Base-by-base conservation (phyloP, 2,329 filamentous ascomycete species). In the Sclerotinia subarctica region DNA sequence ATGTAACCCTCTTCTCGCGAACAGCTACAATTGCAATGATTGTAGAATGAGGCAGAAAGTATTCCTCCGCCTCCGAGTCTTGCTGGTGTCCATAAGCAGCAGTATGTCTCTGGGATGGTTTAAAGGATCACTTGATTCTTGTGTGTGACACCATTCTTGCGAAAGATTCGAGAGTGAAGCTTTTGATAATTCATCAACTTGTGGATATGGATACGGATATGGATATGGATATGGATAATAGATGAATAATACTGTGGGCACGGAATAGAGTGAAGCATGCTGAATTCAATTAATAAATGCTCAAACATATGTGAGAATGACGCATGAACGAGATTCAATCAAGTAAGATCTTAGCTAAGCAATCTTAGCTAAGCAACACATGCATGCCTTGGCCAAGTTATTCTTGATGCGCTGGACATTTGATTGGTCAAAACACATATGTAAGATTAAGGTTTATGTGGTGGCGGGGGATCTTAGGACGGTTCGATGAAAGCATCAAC, bases 41-140 rank as follows among this genome's bases (percentile, higher is more conserved):
- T 15, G 83, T 79, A 64, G 64, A 83, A 83, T 13, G 83, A 81
- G 72, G 85, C 75, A 11, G 80, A 80, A 58, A 81, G 73, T 72
- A 84, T 80, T 4, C 83, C 82, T 0, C 81, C 81, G 19, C 80
- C 81, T 0, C 82, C 83, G 0, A 82, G 68, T 0, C 83, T 83
- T 70, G 84, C 83, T 5, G 85, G 69, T 7, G 4, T 5, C 24
- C 47, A 11, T 24, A 51, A 2, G 4, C 47, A 51, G 47, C 21
- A 51, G 10, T 13, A 5, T 24, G 24, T 21, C 47, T 24, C 24
- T 49, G 46, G 8, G n/a, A 19, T 51, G 35, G 35, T 13, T 10
- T 35, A 35, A 35, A 35, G 35, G 10, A 35, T 10, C 35, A 35
- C 35, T 35, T 42, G 38, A 13, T 13, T 42, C 15, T 42, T 42